A percentile compares a stretch with the other conserved stretches of the same genome.
Evolutionary conservation across 768 basidiomycete genomes (phyloP).

Genomic region (Kockovaella imperatae): DNA sequence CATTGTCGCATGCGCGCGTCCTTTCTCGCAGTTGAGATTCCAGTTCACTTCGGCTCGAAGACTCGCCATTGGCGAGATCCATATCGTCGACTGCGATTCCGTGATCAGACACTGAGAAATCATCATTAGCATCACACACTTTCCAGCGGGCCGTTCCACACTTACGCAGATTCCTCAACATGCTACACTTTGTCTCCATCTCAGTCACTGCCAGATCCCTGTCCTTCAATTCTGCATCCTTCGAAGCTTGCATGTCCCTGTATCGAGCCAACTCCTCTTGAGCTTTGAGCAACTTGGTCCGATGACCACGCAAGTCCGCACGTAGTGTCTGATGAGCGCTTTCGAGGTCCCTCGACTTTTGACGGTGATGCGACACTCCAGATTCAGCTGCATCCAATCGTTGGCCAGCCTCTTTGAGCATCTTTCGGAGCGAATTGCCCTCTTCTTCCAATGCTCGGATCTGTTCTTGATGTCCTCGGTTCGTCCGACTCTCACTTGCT

Average conservation of each 20-base stretch:
- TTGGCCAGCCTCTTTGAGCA: slow-evolving; percentile 70
- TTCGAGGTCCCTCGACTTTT: slow-evolving; percentile 58
- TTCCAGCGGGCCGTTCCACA: slow-evolving; percentile 2
- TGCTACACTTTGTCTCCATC: slow-evolving; percentile 61
- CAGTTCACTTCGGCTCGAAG: slow-evolving; percentile 52
- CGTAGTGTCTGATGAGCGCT: slow-evolving; percentile 58
- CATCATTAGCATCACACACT: not conserved
- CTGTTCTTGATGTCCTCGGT: slow-evolving; percentile 73
- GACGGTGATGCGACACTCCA: slow-evolving; percentile 62
- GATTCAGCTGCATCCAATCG: slow-evolving; percentile 62
- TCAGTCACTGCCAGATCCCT: slow-evolving; percentile 62
- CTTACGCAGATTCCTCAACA: slow-evolving; percentile 64
- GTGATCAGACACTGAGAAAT: slow-evolving; percentile 63
- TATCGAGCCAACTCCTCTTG: slow-evolving; percentile 64
- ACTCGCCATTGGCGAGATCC: slow-evolving; percentile 46
- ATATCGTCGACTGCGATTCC: slow-evolving; percentile 74
- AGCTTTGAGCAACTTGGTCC: slow-evolving; percentile 54
- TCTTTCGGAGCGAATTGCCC: slow-evolving; percentile 61
- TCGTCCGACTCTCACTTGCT: slow-evolving; percentile 69
- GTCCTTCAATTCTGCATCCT: slow-evolving; percentile 60
- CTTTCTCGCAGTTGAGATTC: slow-evolving; percentile 70
- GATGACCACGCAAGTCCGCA: slow-evolving; percentile 60
- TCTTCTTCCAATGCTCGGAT: slow-evolving; percentile 72
- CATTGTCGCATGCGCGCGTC: slow-evolving; percentile 61
- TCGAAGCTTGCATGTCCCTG: slow-evolving; percentile 57